Conservation (phyloP, 2,329 filamentous ascomycete genomes). For the Talaromyces sp. region DNA sequence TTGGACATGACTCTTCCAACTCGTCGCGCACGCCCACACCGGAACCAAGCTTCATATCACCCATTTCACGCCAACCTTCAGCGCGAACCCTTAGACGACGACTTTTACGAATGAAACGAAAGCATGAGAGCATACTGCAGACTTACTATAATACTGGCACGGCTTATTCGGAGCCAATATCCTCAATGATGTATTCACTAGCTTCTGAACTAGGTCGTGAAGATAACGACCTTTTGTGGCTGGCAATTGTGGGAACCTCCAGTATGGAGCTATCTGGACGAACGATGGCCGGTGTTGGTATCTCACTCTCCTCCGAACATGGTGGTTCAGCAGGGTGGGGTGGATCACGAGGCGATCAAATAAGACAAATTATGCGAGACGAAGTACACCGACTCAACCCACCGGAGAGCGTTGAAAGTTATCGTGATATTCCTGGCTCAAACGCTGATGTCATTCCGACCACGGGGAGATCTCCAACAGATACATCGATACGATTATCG, state of each 20-base stretch:
- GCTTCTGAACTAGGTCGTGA: constrained; percentile 92
- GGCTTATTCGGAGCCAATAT: constrained; percentile 91
- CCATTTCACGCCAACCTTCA: constrained; percentile 57
- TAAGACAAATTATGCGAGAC: constrained; percentile 80
- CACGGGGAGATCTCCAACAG: constrained; percentile 79
- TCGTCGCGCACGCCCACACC: constrained; percentile 44
- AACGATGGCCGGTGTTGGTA: constrained; percentile 71
- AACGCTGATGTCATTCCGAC: constrained; percentile 80
- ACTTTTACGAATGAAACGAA: constrained; percentile 67
- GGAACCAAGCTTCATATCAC: constrained; percentile 36
- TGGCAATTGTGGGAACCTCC: constrained; percentile 90
- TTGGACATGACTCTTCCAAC: constrained; percentile 39
- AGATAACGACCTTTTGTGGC: constrained; percentile 94
- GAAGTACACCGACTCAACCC: constrained; percentile 93
- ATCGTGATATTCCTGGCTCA: constrained; percentile 60
- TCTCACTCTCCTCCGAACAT: constrained; percentile 51
- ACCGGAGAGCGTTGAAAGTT: constrained; percentile 54
- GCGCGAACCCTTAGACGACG: constrained; percentile 66
- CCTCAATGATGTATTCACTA: constrained; percentile 88
- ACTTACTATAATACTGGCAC: constrained; percentile 82
- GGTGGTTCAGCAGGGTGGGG: constrained; percentile 66
- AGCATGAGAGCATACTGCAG: constrained; percentile 70
- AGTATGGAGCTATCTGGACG: constrained; percentile 88
- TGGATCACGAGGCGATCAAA: constrained; percentile 72
- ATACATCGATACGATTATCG: constrained; percentile 85